Percentiles rank a stretch among this genome's conserved stretches.
Conservation (phyloP, 371 early-diverging fungal species). For the Gilbertella persicaria region DNA sequence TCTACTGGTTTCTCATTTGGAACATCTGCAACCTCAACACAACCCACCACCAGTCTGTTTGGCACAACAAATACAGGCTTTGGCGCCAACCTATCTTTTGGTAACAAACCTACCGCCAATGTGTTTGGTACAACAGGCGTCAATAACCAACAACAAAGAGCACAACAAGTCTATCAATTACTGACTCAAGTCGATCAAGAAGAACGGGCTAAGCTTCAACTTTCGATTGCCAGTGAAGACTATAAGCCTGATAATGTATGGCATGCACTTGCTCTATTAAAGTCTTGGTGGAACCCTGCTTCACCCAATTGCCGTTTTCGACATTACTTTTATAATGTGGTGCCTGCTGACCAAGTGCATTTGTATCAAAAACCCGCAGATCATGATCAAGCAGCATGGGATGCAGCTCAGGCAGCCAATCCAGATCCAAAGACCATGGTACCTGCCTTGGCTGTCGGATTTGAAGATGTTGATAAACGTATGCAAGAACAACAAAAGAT, state of each 20-base stretch:
- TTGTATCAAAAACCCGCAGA: conserved; percentile 74
- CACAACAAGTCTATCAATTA: conserved; percentile 34
- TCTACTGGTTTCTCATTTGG: conserved; percentile 31
- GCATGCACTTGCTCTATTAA: conserved; percentile 63
- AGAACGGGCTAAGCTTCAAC: conserved; percentile 39
- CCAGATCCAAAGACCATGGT: conserved; percentile 87
- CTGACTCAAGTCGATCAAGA: conserved; percentile 29
- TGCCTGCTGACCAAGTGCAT: conserved; percentile 75
- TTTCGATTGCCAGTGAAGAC: conserved; percentile 23
- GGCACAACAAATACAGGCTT: conserved; percentile 1
- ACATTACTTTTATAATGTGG: conserved; percentile 91
- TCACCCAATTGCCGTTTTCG: conserved; percentile 82
- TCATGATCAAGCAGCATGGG: conserved; percentile 77
- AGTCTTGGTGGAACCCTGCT: conserved; percentile 77
- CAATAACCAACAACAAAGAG: conserved; percentile 28
- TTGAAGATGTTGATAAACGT: conserved; percentile 80
- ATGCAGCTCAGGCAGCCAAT: conserved; percentile 79
- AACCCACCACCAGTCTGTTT: conserved; percentile 4
- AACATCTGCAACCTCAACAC: conserved; percentile 12
- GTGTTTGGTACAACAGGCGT: conserved; percentile 10
- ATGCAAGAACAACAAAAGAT: conserved; percentile 68
- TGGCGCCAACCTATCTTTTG: too few relatives aligned
- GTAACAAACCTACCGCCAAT: not conserved
- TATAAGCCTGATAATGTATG: conserved; percentile 48
- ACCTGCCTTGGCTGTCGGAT: conserved; percentile 84